A percentile compares a stretch with the other conserved stretches of the same genome.
Evolutionary conservation across 768 basidiomycete genomes (phyloP).

Genomic region (Boletus rex-veris): DNA sequence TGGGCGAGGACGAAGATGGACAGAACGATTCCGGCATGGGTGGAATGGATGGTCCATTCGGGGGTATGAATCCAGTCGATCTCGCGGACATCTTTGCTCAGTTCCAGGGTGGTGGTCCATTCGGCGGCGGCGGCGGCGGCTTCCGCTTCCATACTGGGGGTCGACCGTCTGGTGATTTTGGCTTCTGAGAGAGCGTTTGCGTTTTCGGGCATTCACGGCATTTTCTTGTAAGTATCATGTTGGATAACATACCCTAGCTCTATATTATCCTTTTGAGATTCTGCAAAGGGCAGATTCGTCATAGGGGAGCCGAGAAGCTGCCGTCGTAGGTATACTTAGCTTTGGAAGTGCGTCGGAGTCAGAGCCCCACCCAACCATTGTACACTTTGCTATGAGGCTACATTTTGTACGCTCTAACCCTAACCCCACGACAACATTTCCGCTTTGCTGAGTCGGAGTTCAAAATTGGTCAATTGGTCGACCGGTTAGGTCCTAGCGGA

Average conservation of each 20-base stretch:
- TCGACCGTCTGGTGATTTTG: constrained; percentile 14
- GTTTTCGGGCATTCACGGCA: not conserved
- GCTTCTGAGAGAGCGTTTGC: constrained; percentile 8
- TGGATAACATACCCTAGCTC: constrained; percentile 10
- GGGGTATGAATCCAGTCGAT: constrained; percentile 45
- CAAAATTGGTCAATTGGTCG: no score
- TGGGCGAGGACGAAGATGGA: constrained; percentile 81
- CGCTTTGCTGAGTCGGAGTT: no score
- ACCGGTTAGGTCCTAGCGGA: no score
- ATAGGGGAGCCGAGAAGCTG: no score
- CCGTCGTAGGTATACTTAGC: no score
- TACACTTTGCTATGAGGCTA: no score
- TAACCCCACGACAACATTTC: no score
- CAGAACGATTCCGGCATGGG: constrained; percentile 40
- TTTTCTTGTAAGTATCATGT: not conserved
- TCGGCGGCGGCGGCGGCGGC: constrained; percentile 31
- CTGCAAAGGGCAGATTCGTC: no score
- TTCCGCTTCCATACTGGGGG: constrained; percentile 29
- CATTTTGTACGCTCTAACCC: no score
- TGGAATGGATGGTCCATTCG: constrained; percentile 42
- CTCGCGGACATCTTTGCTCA: constrained; percentile 63
- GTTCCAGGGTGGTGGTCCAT: constrained; percentile 45
- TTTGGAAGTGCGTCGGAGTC: no score
- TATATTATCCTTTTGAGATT: not conserved
- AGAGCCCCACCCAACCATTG: no score